Base-by-base conservation (phyloP, 768 basidiomycete genomes). In the Clavaria fumosa region DNA sequence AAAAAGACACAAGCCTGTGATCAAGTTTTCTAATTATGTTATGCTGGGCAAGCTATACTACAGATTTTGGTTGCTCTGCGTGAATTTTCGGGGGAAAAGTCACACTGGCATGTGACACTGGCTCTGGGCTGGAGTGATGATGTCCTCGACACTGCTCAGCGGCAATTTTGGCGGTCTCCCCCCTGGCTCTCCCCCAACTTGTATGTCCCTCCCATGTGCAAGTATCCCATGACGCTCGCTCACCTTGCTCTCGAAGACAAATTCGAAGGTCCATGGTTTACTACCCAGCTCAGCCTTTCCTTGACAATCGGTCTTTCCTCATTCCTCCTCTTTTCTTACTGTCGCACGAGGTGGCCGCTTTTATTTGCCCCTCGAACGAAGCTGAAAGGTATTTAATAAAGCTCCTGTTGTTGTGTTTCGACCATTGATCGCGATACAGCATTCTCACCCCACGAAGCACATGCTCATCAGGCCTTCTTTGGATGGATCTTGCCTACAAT, bases 401-500 rank as follows among this genome's bases (percentile, higher is more conserved):
- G n/a, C 7, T 18, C 27, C 31, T 21, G 18, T 9, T 38, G 17
- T 20, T 10, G 15, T 18, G 24, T 2, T 22, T 39, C 11, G 24
- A 28, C 24, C 27, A 12, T 28, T 5, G 26, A 28, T 28, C 20
- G 17, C 17, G 2, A 39, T 15, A 4, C 50, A 90, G 88, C 80
- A 2, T 93, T 93, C 60, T 91, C 89, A 3, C 88, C 89, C 14
- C 85, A 89, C 46, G 88, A 91, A 55, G 89, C 83, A 0, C 89
- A 91, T 51, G 75, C 76, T 2, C 80, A 85, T 47, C 67, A 72
- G 42, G 75, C 80, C 0, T 84, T 95, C 61, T 89, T 95, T 58
- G 89, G 89, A 18, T 99, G 95, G 93, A 83, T 99, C 37, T 58
- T 93, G 47, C 93, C 93, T 1, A 97, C 93, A 0, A 68, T 96